Evolutionary conservation across 805 yeast genomes (phyloP).

Genomic region (Kuraishia piskuri): DNA sequence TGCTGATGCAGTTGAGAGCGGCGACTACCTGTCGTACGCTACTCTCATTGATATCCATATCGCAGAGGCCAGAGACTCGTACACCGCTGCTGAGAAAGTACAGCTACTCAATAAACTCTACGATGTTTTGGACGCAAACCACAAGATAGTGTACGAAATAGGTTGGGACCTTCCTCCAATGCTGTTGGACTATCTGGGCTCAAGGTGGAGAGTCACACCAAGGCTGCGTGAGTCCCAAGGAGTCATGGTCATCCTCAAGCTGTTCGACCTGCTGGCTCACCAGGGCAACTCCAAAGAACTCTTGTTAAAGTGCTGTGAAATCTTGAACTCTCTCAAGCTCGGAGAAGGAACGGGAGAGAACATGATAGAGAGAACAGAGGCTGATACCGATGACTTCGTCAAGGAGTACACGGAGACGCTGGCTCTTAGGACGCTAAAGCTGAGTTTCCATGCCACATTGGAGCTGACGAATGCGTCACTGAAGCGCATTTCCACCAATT

Average conservation of each 20-base stretch:
- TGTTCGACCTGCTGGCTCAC: conserved; percentile 56
- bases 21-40: conserved; percentile 64
- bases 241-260: conserved; percentile 26
- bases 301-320: conserved; percentile 61
- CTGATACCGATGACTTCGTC: conserved; percentile 7
- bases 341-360: conserved; percentile 13
- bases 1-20: conserved; percentile 26
- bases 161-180: conserved; percentile 91
- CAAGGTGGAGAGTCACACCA: conserved; percentile 23
- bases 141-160: conserved; percentile 49
- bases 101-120: conserved; percentile 36
- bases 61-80: conserved; percentile 33
- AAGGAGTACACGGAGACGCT: conserved; percentile 2
- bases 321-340: conserved; percentile 33
- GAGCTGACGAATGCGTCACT: conserved; percentile 57
- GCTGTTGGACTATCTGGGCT: conserved; percentile 38
- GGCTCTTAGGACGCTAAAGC: conserved; percentile 27
- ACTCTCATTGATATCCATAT: conserved; percentile 61
- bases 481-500: conserved; percentile 53
- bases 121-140: conserved; percentile 34
- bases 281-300: conserved; percentile 79
- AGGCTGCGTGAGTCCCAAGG: conserved; percentile 30
- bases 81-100: conserved; percentile 39
- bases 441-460: conserved; percentile 57
- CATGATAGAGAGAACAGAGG: not conserved